Evolutionary conservation across 2,329 filamentous ascomycete species (phyloP), one percentile per base, ranked within the genome.

Genomic region (Penicillium aurantiogriseum): DNA sequence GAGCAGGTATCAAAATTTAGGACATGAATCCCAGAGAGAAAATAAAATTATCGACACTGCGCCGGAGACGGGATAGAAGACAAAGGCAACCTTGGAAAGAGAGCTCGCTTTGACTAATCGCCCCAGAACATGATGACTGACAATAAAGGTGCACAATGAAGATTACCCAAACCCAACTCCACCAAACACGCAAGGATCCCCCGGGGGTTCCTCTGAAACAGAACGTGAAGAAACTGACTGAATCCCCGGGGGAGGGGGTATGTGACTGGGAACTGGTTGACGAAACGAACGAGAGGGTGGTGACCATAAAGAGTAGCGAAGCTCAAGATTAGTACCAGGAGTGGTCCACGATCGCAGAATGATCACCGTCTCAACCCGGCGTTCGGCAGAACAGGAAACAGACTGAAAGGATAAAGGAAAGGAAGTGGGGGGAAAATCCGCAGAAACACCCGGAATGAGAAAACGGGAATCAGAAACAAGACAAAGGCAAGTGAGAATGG

Each of bases 111-210:
- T 38, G 42, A 52, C 35, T 27, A 52, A 51, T 25, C 11, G 25
- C 35, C 29, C 49, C 40, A 45, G 46, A 36, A 47, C 35, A 57
- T 45, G 54, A 53, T 45, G 51, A 36, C 29, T 35, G 39, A 25
- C 47, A 36, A 47, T 25, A n/a, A 31, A 38, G 38, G 35, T 39
- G 40, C 27, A 47, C 47, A 35, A 33, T 40, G 35, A 36, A 56
- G 9, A 53, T 53, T 25, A 53, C 49, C 54, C 48, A 53, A 42
- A 46, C 35, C 54, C 36, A 57, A 57, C 54, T 57, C 54, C 49
- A 42, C 35, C 29, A 45, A 57, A 53, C 36, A 57, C 54, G 54
- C 54, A 47, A 52, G 29, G 31, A 47, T 23, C 27, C 35, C 48
- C 54, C 29, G 27, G 42, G n/a, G 15, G 3, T 29, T 7, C 33